Evolutionary conservation across 495 filamentous ascomycete genomes (phyloP).

Genomic region (Penicillium dipodomyicola): DNA sequence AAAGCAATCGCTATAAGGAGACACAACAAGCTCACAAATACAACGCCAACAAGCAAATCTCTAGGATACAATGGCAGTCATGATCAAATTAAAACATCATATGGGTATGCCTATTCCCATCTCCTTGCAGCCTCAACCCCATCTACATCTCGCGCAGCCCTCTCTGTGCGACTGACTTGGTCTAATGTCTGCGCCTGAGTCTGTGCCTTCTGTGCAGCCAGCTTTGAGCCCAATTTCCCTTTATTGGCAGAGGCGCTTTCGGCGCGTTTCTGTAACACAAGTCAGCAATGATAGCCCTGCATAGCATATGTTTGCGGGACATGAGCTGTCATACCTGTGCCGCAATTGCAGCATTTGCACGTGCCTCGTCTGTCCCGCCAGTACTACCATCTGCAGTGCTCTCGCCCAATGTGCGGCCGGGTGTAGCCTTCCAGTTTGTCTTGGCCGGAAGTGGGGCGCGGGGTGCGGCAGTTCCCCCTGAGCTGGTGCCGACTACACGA

Average conservation of each 20-base stretch:
- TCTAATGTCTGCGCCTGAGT: constrained; percentile 58
- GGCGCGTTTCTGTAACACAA: constrained; percentile 38
- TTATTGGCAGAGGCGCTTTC: constrained; percentile 31
- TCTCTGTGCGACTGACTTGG: constrained; percentile 55
- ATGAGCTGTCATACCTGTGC: constrained; percentile 54
- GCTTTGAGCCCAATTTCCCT: constrained; percentile 58
- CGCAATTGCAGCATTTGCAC: constrained; percentile 59
- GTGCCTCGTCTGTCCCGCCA: constrained; percentile 45
- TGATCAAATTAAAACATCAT: neutral
- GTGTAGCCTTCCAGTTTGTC: constrained; percentile 43
- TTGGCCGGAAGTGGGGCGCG: constrained; percentile 42
- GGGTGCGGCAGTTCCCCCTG: constrained; percentile 21
- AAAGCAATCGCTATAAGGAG: neutral
- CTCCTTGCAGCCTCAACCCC: constrained; percentile 45
- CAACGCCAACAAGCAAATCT: neutral
- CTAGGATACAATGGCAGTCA: neutral
- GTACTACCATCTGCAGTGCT: constrained; percentile 20
- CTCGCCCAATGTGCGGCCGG: constrained; percentile 56
- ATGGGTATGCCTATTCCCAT: constrained; percentile 46
- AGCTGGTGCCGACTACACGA: constrained; percentile 51
- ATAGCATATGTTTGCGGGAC: neutral
- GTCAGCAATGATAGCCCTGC: neutral
- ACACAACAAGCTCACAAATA: neutral
- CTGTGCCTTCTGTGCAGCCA: constrained; percentile 65
- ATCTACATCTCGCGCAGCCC: constrained; percentile 58